Percentiles rank a stretch among this genome's conserved stretches.
Evolutionary conservation across 257 asterid species (phyloP).

Genomic region (Penstemon barbatus): DNA sequence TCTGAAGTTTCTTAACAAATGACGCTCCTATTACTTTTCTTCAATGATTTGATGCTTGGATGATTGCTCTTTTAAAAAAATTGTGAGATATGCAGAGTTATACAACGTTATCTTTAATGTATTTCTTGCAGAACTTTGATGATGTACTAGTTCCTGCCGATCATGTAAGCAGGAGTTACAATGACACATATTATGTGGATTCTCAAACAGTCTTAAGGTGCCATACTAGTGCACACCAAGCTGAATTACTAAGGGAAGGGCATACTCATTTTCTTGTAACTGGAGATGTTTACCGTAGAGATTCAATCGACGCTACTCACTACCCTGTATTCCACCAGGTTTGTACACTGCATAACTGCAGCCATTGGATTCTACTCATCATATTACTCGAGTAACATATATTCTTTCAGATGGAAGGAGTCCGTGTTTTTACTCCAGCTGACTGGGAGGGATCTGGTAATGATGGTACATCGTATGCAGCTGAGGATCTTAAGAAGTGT

Average conservation of each 20-base stretch:
- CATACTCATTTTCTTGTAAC: conserved; percentile 79
- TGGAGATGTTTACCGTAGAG: conserved; percentile 97
- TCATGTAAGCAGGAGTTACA: conserved; percentile 77
- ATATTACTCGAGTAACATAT: conserved; percentile 1
- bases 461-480: conserved; percentile 76
- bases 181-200: conserved; percentile 91
- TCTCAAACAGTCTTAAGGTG: conserved; percentile 92
- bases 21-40: not conserved
- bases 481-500: conserved; percentile 87
- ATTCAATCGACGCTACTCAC: conserved; percentile 91
- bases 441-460: conserved; percentile 79
- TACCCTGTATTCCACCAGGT: conserved; percentile 99
- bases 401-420: conserved; percentile 87
- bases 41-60: conserved; percentile 14
- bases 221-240: conserved; percentile 99
- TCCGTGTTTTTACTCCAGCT: conserved; percentile 71
- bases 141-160: conserved; percentile 96
- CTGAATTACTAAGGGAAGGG: conserved; percentile 72
- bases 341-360: conserved; percentile 17
- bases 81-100: conserved; percentile 4
- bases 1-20: not conserved
- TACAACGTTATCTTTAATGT: conserved; percentile 1
- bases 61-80: not conserved
- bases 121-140: conserved; percentile 79
- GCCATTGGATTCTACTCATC: not conserved